phyloP scores from a whole-genome alignment of 2,329 filamentous ascomycete genomes.

The Talaromyces sp. region DNA sequence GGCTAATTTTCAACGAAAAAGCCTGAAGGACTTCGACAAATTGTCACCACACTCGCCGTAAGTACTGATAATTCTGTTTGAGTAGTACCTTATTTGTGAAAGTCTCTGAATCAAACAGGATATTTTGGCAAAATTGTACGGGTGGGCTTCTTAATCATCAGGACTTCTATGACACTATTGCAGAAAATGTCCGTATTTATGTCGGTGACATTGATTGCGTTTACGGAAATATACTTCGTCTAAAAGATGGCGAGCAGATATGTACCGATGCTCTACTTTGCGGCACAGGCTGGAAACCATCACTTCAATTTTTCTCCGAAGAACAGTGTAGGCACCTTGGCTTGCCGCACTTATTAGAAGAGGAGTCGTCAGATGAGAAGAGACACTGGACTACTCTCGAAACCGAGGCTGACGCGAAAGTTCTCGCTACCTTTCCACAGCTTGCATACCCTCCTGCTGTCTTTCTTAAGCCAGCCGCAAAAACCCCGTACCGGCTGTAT shows the following conservation, averaged over 20 bases:
- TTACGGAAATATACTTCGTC: slow-evolving; percentile 1
- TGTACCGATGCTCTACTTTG: slow-evolving; percentile 15
- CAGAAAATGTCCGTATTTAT: slow-evolving; percentile 13
- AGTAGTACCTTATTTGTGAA: neutral
- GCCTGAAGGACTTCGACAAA: slow-evolving; percentile 15
- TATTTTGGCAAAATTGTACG: slow-evolving; percentile 16
- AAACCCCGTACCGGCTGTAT: slow-evolving; percentile 13
- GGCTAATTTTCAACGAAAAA: slow-evolving; percentile 10
- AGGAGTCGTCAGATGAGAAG: slow-evolving; percentile 4
- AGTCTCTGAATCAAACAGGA: slow-evolving; percentile 9
- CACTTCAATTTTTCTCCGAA: slow-evolving; percentile 13
- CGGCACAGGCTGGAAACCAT: slow-evolving; percentile 11
- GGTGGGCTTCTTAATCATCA: slow-evolving; percentile 15
- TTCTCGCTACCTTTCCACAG: slow-evolving; percentile 10
- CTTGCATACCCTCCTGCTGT: slow-evolving; percentile 12
- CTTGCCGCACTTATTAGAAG: slow-evolving; percentile 8
- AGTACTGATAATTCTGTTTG: neutral
- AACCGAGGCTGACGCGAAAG: slow-evolving; percentile 8
- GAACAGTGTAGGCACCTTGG: slow-evolving; percentile 14
- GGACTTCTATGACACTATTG: slow-evolving; percentile 13
- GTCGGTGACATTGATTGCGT: slow-evolving; percentile 11
- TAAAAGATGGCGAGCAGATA: slow-evolving; percentile 9
- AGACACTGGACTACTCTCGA: slow-evolving; percentile 6
- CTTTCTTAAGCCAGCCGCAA: slow-evolving; percentile 5
- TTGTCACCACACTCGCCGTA: slow-evolving; percentile 15